Evolutionary conservation across 225 moss, liverwort and hornwort species (phyloP).

Genomic region (Bryoerythrophyllum caledonicum): DNA sequence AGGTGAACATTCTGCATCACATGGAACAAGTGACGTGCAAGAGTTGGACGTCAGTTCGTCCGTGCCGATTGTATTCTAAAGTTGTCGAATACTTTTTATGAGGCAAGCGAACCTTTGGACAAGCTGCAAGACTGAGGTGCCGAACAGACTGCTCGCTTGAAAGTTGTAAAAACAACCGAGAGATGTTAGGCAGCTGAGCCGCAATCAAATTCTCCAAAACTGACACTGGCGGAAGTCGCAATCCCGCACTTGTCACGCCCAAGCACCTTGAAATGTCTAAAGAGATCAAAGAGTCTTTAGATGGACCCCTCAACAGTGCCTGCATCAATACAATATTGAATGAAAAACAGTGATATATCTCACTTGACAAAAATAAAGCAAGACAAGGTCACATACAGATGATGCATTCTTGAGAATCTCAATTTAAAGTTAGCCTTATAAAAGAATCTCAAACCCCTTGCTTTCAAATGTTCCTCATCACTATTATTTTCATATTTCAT

Average conservation of each 20-base stretch:
- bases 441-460: constrained; percentile 56
- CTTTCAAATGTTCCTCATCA: constrained; percentile 50
- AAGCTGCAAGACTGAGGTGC: constrained; percentile 88
- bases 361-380: constrained; percentile 5
- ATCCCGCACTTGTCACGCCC: constrained; percentile 78
- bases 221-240: constrained; percentile 76
- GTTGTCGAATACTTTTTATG: constrained; percentile 12
- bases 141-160: constrained; percentile 68
- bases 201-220: constrained; percentile 78
- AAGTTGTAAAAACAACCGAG: constrained; percentile 76
- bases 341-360: constrained; percentile 18
- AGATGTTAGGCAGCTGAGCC: constrained; percentile 80
- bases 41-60: neutral
- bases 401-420: constrained; percentile 3
- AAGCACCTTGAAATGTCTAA: constrained; percentile 92
- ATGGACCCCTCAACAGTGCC: constrained; percentile 88
- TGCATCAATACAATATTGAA: constrained; percentile 42
- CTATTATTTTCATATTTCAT: constrained; percentile 24
- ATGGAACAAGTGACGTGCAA: neutral
- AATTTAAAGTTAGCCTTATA: too few species aligned
- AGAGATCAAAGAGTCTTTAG: constrained; percentile 73
- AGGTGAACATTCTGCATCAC: constrained; percentile 5
- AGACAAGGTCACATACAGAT: neutral
- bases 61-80: neutral
- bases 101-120: constrained; percentile 63